These are phyloP conservation scores for Pisolithus sp. DNA, from an alignment of 768 basidiomycete genomes.

Conservation along the genomic window DNA sequence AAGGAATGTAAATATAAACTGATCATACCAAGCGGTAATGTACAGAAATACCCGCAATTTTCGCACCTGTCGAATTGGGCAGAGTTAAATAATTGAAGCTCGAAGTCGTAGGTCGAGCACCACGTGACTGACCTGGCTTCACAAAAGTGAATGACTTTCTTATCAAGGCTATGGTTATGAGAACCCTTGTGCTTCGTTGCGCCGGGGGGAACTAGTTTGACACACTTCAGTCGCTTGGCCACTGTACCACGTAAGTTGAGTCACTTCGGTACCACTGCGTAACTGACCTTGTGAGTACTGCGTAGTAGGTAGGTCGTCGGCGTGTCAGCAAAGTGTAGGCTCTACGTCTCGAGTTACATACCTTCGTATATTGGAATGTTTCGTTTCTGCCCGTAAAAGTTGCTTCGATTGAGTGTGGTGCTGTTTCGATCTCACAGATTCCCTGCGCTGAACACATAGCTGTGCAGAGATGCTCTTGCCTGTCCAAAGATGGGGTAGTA, in stretches of 20 bases:
- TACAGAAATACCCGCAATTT: slow-evolving; percentile 50
- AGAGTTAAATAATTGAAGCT: not conserved
- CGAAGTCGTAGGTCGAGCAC: not conserved
- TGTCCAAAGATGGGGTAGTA: slow-evolving; percentile 10
- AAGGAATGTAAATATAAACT: not conserved
- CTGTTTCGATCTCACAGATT: slow-evolving; percentile 47
- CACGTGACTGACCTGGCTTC: slow-evolving; percentile 29
- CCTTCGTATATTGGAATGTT: slow-evolving; percentile 55
- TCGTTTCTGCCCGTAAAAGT: slow-evolving; percentile 49
- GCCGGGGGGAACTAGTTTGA: slow-evolving; percentile 37
- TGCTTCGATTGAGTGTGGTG: slow-evolving; percentile 48
- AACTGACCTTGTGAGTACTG: slow-evolving; percentile 3
- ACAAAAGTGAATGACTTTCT: slow-evolving; percentile 44
- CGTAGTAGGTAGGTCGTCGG: not conserved
- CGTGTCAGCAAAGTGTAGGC: not conserved
- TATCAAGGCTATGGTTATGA: slow-evolving; percentile 39
- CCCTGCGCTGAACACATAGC: slow-evolving; percentile 36
- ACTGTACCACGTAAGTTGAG: slow-evolving; percentile 21
- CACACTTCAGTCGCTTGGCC: slow-evolving; percentile 42
- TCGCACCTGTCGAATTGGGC: slow-evolving; percentile 30
- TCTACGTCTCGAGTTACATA: slow-evolving; percentile 9
- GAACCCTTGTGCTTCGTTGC: slow-evolving; percentile 32
- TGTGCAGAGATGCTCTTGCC: slow-evolving; percentile 41
- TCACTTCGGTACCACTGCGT: not conserved
- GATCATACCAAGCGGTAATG: slow-evolving; percentile 39